These are phyloP conservation scores for Datisca glomerata DNA, from an alignment of 306 rosid genomes.

Conservation along the genomic window DNA sequence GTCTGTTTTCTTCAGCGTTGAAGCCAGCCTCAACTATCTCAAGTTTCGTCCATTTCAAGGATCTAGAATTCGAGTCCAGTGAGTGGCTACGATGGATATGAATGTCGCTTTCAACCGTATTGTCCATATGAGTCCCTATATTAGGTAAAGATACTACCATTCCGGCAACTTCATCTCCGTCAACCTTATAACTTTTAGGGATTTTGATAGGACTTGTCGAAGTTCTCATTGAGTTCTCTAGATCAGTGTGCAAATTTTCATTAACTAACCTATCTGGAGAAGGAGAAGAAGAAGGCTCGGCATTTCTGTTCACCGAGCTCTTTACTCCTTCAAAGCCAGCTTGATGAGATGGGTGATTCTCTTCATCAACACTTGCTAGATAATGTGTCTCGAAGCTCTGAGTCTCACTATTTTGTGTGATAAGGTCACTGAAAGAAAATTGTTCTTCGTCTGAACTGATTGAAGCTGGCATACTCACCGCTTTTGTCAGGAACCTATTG, in stretches of 20 bases:
- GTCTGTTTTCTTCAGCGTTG: constrained; percentile 24
- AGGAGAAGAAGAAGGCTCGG: constrained; percentile 14
- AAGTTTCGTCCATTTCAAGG: constrained; percentile 18
- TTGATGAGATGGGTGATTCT: too few species aligned
- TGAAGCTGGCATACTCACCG: constrained; percentile 15
- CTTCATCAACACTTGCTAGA: constrained; percentile 21
- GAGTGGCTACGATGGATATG: constrained; percentile 41
- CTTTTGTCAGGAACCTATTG: constrained; percentile 19
- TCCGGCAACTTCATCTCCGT: constrained; percentile 24
- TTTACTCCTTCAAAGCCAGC: too few species aligned
- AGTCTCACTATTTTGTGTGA: too few species aligned
- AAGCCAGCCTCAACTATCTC: constrained; percentile 23
- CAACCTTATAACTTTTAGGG: constrained; percentile 21
- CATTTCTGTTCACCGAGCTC: constrained; percentile 9
- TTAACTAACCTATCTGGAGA: constrained; percentile 17
- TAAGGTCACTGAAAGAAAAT: constrained; percentile 46
- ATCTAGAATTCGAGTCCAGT: constrained; percentile 34
- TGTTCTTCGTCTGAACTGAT: constrained; percentile 34
- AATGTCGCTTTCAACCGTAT: constrained; percentile 16
- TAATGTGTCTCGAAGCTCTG: background rate
- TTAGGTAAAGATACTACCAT: constrained; percentile 54
- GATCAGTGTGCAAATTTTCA: too few species aligned
- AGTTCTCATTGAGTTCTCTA: constrained; percentile 14
- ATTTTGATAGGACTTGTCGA: constrained; percentile 34
- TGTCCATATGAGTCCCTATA: constrained; percentile 19